These are phyloP conservation scores for Mortierella sp. DNA, from an alignment of 371 early-diverging fungal genomes.

Conservation along the genomic window DNA sequence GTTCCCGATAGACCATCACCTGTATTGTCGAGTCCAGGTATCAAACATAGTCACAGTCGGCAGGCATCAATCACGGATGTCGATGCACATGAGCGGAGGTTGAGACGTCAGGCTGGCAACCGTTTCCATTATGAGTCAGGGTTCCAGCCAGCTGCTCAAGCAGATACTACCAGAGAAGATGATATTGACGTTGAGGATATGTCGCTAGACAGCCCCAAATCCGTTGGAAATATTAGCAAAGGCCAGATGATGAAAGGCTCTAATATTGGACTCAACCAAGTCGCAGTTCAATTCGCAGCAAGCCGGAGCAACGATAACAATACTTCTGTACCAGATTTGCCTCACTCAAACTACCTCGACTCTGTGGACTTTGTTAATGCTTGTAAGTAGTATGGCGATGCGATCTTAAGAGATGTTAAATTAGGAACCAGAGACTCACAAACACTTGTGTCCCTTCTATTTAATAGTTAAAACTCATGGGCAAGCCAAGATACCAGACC, in stretches of 20 bases:
- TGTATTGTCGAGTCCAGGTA: slow-evolving; percentile 22
- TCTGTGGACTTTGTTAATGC: slow-evolving; percentile 58
- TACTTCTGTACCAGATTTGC: slow-evolving; percentile 47
- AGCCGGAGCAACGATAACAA: slow-evolving; percentile 35
- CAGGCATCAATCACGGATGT: slow-evolving; percentile 57
- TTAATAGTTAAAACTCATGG: slow-evolving; percentile 46
- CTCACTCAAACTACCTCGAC: slow-evolving; percentile 50
- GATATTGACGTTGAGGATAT: slow-evolving; percentile 50
- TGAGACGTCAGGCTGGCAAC: slow-evolving; percentile 41
- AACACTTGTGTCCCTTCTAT: not conserved
- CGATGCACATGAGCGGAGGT: slow-evolving; percentile 53
- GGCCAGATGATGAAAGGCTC: slow-evolving; percentile 15
- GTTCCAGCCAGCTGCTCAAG: slow-evolving; percentile 29
- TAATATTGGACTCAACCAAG: slow-evolving; percentile 18
- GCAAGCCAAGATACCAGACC: slow-evolving; percentile 48
- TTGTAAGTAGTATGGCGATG: slow-evolving; percentile 39
- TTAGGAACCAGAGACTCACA: not conserved
- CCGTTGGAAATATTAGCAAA: slow-evolving; percentile 14
- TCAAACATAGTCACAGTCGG: slow-evolving; percentile 37
- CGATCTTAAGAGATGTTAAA: not conserved
- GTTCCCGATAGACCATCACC: slow-evolving; percentile 39
- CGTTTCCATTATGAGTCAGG: slow-evolving; percentile 55
- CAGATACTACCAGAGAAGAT: slow-evolving; percentile 22
- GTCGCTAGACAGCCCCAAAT: slow-evolving; percentile 37
- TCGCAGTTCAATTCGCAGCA: slow-evolving; percentile 32